A percentile compares a stretch with the other conserved stretches of the same genome.
phyloP scores from a whole-genome alignment of 1,139 yeast species.

The Magnusiomyces fungicola region DNA sequence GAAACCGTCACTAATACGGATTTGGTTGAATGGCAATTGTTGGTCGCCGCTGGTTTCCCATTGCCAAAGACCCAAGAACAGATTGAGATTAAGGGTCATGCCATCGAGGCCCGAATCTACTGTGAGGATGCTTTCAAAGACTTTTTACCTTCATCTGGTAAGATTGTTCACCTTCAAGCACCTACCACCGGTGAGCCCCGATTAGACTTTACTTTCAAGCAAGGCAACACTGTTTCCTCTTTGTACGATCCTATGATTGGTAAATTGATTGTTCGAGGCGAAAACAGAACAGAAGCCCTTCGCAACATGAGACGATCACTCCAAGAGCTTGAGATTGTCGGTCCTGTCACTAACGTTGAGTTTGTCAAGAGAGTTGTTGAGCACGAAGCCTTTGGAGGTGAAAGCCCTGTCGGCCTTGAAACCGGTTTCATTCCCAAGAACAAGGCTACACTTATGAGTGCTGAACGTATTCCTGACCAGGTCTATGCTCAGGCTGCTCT shows the following conservation, averaged over 20 bases:
- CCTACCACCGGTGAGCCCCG: slow-evolving; percentile 28
- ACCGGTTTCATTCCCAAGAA: slow-evolving; percentile 32
- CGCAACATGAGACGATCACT: slow-evolving; percentile 28
- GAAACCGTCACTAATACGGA: slow-evolving; percentile 90
- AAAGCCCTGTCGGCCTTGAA: slow-evolving; percentile 28
- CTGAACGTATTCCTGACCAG: slow-evolving; percentile 19
- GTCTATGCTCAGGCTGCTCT: slow-evolving; percentile 32
- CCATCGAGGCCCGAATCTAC: slow-evolving; percentile 32
- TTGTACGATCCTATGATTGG: slow-evolving; percentile 35
- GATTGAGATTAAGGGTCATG: slow-evolving; percentile 28
- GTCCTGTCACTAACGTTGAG: slow-evolving; percentile 33
- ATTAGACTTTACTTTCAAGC: slow-evolving; percentile 28
- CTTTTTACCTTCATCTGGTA: slow-evolving; percentile 31
- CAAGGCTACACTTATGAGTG: slow-evolving; percentile 21
- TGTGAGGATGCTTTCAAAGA: slow-evolving; percentile 32
- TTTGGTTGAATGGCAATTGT: slow-evolving; percentile 88
- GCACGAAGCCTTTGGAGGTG: slow-evolving; percentile 27
- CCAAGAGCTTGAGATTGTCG: slow-evolving; percentile 30
- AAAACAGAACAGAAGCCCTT: slow-evolving; percentile 29
- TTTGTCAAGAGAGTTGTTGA: slow-evolving; percentile 29
- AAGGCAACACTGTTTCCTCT: slow-evolving; percentile 29
- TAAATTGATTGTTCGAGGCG: slow-evolving; percentile 31
- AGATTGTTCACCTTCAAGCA: slow-evolving; percentile 26
- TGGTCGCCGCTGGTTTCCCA: slow-evolving; percentile 73
- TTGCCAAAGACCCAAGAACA: slow-evolving; percentile 31